Base-by-base conservation (phyloP, 495 filamentous ascomycete species). In the Elasticomyces elasticus region DNA sequence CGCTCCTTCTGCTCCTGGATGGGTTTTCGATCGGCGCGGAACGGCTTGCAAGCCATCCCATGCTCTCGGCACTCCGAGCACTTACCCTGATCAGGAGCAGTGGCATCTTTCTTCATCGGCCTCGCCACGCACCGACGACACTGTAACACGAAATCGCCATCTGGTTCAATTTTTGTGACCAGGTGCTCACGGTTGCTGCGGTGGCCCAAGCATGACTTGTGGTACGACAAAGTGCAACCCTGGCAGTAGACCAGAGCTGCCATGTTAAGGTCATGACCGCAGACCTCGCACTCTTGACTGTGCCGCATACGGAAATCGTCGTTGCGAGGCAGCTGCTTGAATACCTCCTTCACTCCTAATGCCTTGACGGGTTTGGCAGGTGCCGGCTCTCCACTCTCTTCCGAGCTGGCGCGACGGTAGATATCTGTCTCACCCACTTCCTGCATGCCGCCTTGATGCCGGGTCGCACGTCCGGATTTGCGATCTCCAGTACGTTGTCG, bases 91-190 rank as follows among this genome's bases (percentile, higher is more conserved):
- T 82, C 74, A 0, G 94, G 90, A 3, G 78, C 78, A 2, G 73
- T 72, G 1, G 64, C 55, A 59, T 96, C 86, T 60, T 86, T 91
- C 47, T 77, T 77, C 49, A 74, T 72, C 31, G 80, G 68, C 17
- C 71, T 62, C 22, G 84, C 81, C 40, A 96, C 72, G 62, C 94
- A 99, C 38, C 83, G 85, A 52, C 80, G 81, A 66, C 94, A 99
- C 65, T 99, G 94, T 31, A 97, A 71, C 35, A 97, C 82, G 60
- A 92, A 96, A 15, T 84, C 72, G 13, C 83, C 80, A 4, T 81
- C 71, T 3, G n/a, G n/a, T n/a, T 71, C 79, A 44, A 96, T 72
- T 66, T 95, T 97, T n/a, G 92, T 96, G 23, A 94, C 87, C n/a
- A 91, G 72, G 68, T 97, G 92, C 5, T 95, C 88, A 40, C 94